Evolutionary conservation across 208 protist genomes (phyloP), one percentile per base, ranked within the genome.

Genomic region (Wallacemonas sp.): DNA sequence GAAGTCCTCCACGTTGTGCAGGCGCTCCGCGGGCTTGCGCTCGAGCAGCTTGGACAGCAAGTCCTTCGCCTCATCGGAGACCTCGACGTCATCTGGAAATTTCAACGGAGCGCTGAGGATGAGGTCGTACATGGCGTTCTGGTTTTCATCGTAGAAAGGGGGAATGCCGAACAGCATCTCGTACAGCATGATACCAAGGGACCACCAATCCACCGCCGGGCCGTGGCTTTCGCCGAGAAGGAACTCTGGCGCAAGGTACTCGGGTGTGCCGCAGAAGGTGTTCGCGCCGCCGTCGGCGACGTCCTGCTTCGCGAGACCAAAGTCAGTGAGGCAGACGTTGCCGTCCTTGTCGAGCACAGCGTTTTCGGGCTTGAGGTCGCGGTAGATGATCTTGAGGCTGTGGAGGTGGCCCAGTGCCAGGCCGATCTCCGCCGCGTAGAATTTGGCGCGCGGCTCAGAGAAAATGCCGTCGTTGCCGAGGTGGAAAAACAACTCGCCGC

Each of bases 131-230:
- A 96, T 93, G 15, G 62, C 68, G 62, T 83, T 80, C 36, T 75
- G 64, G 60, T 96, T 97, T 50, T 97, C 87, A 70, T 83, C 73
- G 74, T 94, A 98, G 69, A 98, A 98, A 2, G 97, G 96, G n/a
- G 96, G 83, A 45, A 95, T 84, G 64, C 95, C 95, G 29, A 91
- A 85, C 50, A 98, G 73, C 94, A 98, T 98, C 80, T 98, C 97
- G 68, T 97, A 99, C 21, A 98, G 64, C 37, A 99, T 71, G 38
- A 98, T 94, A 24, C 98, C 98, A n/a, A 98, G 81, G 15, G 90
- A 92, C 97, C 98, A 99, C 97, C 97, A 99, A 74, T 99, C 98
- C 21, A 99, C 95, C 17, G 93, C 92, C 55, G 92, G 92, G 45
- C 95, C 95, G 68, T 99, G 88, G 1, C 85, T 82, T 17, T 85